phyloP scores from a whole-genome alignment of 495 filamentous ascomycete species.

The Tricharina praecox region DNA sequence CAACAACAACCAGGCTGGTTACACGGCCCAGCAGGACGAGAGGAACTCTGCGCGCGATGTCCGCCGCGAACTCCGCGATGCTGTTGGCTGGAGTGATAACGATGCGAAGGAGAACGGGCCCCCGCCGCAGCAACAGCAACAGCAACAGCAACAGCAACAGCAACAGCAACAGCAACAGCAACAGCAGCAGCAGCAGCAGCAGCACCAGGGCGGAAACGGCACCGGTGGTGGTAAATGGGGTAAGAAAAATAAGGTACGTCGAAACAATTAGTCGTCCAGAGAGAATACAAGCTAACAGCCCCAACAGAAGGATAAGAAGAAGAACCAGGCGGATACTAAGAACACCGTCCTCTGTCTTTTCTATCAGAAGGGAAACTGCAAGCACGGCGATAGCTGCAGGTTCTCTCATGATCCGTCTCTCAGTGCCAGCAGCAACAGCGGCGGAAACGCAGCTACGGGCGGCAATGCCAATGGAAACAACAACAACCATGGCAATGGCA shows the following conservation, averaged over 20 bases:
- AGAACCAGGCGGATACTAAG: slow-evolving; percentile 16
- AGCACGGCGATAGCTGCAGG: slow-evolving; percentile 23
- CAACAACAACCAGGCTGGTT: not conserved
- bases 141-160: too few species aligned
- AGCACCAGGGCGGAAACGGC: slow-evolving; percentile 18
- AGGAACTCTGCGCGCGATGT: not conserved
- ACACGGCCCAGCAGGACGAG: not conserved
- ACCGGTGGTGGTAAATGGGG: slow-evolving; percentile 13
- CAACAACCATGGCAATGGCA: too few species aligned
- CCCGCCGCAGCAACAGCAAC: slow-evolving; percentile 18
- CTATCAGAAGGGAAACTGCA: slow-evolving; percentile 25
- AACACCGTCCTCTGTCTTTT: slow-evolving; percentile 20
- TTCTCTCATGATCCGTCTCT: slow-evolving; percentile 18
- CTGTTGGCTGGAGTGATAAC: slow-evolving; percentile 2
- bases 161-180: too few species aligned
- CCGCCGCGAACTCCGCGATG: not conserved
- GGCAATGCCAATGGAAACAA: too few species aligned
- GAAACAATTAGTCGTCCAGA: not conserved
- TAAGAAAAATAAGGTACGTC: slow-evolving; percentile 12
- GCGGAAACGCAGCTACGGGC: too few species aligned
- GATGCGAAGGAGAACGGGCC: slow-evolving; percentile 1
- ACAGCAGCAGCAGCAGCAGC: too few species aligned
- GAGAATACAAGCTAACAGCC: not conserved
- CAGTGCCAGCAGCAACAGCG: not conserved
- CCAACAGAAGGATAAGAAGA: slow-evolving; percentile 19